Evolutionary conservation across 768 basidiomycete species (phyloP).

Genomic region (Lactarius psammicola): DNA sequence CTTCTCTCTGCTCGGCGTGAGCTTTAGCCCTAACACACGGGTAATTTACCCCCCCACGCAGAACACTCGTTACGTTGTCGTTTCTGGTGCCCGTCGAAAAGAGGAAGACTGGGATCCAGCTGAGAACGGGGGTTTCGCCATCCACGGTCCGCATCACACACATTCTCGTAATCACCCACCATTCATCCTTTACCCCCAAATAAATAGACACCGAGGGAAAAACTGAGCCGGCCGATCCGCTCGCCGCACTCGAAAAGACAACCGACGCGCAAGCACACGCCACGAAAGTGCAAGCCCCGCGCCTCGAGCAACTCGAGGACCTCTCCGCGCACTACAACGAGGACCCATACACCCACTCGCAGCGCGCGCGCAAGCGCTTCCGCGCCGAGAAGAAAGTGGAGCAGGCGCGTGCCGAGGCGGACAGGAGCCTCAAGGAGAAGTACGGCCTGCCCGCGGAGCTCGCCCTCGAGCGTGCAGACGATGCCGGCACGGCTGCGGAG

Average conservation of each 20-base stretch:
- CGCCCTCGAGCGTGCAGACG: constrained; percentile 62
- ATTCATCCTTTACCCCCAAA: neutral
- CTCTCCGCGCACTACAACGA: constrained; percentile 75
- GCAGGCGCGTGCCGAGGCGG: constrained; percentile 60
- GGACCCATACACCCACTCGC: constrained; percentile 84
- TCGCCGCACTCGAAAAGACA: constrained; percentile 87
- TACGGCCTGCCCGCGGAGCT: constrained; percentile 77
- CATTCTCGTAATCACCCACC: neutral
- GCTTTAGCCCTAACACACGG: neutral
- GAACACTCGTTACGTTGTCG: constrained; percentile 95
- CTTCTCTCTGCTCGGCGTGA: neutral
- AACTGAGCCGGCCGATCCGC: constrained; percentile 69
- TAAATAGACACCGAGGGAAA: constrained; percentile 65
- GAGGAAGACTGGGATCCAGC: constrained; percentile 97
- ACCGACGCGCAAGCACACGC: constrained; percentile 70
- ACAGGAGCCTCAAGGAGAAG: constrained; percentile 66
- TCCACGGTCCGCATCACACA: constrained; percentile 65
- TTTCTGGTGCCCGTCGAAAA: constrained; percentile 90
- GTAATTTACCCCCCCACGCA: constrained; percentile 35
- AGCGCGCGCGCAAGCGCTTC: constrained; percentile 74
- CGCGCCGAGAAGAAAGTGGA: constrained; percentile 84
- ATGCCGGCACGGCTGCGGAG: constrained; percentile 48
- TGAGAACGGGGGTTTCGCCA: constrained; percentile 90
- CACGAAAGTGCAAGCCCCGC: constrained; percentile 72
- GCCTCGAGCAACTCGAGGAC: constrained; percentile 75